Base-by-base conservation (phyloP, 1,284 basidiomycete species). In the Cutaneotrichosporon arboriforme region DNA sequence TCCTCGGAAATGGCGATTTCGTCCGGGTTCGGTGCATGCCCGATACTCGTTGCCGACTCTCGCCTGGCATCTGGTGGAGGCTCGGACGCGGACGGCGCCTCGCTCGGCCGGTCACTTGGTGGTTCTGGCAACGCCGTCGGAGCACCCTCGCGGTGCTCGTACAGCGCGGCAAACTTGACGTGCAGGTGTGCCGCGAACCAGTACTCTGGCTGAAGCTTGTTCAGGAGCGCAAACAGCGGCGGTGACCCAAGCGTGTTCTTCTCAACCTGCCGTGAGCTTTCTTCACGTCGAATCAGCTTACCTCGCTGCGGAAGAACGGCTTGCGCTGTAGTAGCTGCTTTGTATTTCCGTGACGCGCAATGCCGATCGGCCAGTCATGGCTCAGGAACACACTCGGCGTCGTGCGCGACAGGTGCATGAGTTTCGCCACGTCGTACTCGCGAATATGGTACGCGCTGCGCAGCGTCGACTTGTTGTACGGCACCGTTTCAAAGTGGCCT, bases 121-220 rank as follows among this genome's bases (percentile, higher is more conserved):
- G n/a, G n/a, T n/a, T n/a, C n/a, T n/a, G n/a, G n/a, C n/a, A n/a
- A n/a, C n/a, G n/a, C n/a, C n/a, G n/a, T n/a, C n/a, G n/a, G n/a
- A n/a, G n/a, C n/a, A n/a, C n/a, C n/a, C n/a, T n/a, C n/a, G n/a
- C n/a, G n/a, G 62, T 90, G 88, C 4, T 79, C 67, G 52, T 66
- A 76, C 5, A 91, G 80, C 0, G 78, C 79, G 1, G 89, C 89
- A 85, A 79, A 82, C 46, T 87, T 85, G 57, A 88, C 86, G 69
- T 99, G 96, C 46, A 98, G 67, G 76, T 99, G 96, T 0, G 93
- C 96, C 1, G 90, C 77, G 71, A 97, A 97, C 96, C 96, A 99
- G 81, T 88, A 88, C n/a, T 79, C 67, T 0, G 96, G 93, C 66
- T 83, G 81, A 33, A 98, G 78, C 12, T 79, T 84, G 31, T 77